A percentile compares a stretch with the other conserved stretches of the same genome.
phyloP scores from a whole-genome alignment of 2,329 filamentous ascomycete species.

The Exophiala oligosperma region DNA sequence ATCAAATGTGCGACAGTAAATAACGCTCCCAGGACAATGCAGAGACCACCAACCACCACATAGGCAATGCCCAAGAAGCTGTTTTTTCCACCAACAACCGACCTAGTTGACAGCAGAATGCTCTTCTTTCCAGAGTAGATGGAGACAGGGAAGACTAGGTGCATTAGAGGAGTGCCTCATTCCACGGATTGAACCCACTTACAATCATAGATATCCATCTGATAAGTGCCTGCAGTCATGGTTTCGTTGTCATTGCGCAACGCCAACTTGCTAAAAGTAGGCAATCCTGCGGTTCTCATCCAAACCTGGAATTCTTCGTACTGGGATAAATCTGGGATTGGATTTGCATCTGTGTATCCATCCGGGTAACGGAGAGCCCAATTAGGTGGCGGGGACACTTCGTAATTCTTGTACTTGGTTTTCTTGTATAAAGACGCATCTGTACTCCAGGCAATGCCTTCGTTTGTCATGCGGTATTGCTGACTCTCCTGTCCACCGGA shows the following conservation, averaged over 20 bases:
- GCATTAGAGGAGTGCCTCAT: constrained; percentile 5
- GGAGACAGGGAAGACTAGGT: constrained; percentile 73
- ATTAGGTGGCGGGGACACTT: constrained; percentile 82
- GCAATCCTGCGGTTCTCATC: constrained; percentile 96
- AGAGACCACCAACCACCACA: constrained; percentile 88
- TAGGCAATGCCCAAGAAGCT: constrained; percentile 96
- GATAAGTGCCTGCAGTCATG: constrained; percentile 72
- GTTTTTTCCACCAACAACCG: constrained; percentile 91
- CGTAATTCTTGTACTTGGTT: constrained; percentile 62
- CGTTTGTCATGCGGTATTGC: constrained; percentile 74
- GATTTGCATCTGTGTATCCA: constrained; percentile 64
- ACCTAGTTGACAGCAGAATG: constrained; percentile 70
- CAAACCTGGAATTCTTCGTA: constrained; percentile 93
- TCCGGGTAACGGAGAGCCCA: constrained; percentile 72
- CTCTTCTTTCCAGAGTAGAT: constrained; percentile 50
- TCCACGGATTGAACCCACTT: constrained; percentile 39
- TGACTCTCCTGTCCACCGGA: constrained; percentile 36
- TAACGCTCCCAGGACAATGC: constrained; percentile 80
- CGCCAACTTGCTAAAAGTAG: constrained; percentile 91
- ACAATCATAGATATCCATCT: constrained; percentile 77
- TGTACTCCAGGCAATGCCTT: constrained; percentile 81
- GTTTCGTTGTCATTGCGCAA: constrained; percentile 71
- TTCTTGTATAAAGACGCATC: constrained; percentile 77
- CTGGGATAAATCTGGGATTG: constrained; percentile 69
- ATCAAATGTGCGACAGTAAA: constrained; percentile 91